These are phyloP conservation scores for Strobilomyces confusus DNA, from an alignment of 768 basidiomycete species.

Conservation along the genomic window DNA sequence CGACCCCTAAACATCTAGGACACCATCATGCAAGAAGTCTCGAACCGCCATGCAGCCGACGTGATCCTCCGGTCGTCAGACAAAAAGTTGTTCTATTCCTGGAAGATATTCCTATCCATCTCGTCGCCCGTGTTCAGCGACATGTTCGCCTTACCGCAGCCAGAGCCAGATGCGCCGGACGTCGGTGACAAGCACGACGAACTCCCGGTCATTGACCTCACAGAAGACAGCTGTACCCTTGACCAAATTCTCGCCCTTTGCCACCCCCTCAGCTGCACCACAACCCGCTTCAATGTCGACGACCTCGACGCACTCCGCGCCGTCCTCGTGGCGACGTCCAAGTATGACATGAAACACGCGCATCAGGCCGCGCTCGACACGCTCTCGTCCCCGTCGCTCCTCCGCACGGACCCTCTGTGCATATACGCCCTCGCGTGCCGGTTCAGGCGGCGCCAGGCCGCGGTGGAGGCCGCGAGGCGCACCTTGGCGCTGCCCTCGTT, in stretches of 20 bases:
- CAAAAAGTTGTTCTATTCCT: not conserved
- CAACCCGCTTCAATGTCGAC: not conserved
- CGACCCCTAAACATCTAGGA: not conserved
- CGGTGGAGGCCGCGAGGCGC: slow-evolving; percentile 7
- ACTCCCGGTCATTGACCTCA: slow-evolving; percentile 6
- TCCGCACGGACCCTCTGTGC: slow-evolving; percentile 3
- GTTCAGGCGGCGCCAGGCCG: not conserved
- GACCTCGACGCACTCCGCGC: slow-evolving; percentile 1
- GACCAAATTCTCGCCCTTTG: slow-evolving; percentile 7
- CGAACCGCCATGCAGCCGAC: slow-evolving; percentile 5
- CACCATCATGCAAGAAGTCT: slow-evolving; percentile 8
- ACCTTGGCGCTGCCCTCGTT: slow-evolving; percentile 5
- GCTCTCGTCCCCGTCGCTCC: not conserved
- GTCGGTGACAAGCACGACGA: not conserved
- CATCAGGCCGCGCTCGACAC: not conserved
- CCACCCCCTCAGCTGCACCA: slow-evolving; percentile 2
- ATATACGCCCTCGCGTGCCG: slow-evolving; percentile 15
- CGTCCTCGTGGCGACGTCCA: slow-evolving; percentile 9
- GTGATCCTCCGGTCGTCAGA: slow-evolving; percentile 16
- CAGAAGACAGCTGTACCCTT: slow-evolving; percentile 11
- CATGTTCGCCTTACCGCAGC: slow-evolving; percentile 15
- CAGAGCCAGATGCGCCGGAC: not conserved
- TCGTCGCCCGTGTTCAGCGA: slow-evolving; percentile 12
- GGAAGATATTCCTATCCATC: slow-evolving; percentile 7
- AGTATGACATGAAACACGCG: slow-evolving; percentile 16